Base-by-base conservation (phyloP, 2,329 filamentous ascomycete genomes). In the Aspergillus phoenicis region DNA sequence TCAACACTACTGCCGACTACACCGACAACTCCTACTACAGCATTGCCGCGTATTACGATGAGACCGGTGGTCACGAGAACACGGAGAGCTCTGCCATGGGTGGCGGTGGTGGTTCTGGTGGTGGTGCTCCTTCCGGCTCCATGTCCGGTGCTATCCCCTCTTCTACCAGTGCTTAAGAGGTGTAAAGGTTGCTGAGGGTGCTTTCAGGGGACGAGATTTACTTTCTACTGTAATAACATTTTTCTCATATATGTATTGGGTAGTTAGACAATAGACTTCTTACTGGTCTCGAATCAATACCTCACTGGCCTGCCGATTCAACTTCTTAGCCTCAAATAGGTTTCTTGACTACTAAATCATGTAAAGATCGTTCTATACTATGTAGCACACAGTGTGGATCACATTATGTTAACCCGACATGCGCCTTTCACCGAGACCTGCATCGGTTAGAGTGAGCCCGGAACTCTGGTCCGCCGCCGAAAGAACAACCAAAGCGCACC, bases 1-100 rank as follows among this genome's bases (percentile, higher is more conserved):
- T 82, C 63, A 80, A 82, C 62, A 67, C 66, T 15, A 79, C 76
- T 0, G 76, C 75, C 0, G 68, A 71, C 36, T 69, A 69, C 48
- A 68, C 68, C 4, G 64, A 68, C 22, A 69, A 70, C 57, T 61
- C 59, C 0, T 68, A 70, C 59, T 67, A 65, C 51, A 68, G 59
- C 52, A 68, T 68, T 56, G 68, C 68, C 10, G 68, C 64, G 4
- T 70, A 70, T 49, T 65, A 63, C 22, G 64, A 67, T 39, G 67
- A 67, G 49, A 52, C 63, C 15, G 68, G 68, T 26, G 68, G 68
- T 4, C 63, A 68, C 47, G 59, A 67, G 59, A 70, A 68, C 36
- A 49, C 54, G 3, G 63, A 64, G 24, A 64, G 65, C 55, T 15
- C 33, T 28, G 61, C 58, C 1, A 57, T 64, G 13, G 64, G 65